Conservation (phyloP, 768 basidiomycete genomes). For the Gautieria morchelliformis region DNA sequence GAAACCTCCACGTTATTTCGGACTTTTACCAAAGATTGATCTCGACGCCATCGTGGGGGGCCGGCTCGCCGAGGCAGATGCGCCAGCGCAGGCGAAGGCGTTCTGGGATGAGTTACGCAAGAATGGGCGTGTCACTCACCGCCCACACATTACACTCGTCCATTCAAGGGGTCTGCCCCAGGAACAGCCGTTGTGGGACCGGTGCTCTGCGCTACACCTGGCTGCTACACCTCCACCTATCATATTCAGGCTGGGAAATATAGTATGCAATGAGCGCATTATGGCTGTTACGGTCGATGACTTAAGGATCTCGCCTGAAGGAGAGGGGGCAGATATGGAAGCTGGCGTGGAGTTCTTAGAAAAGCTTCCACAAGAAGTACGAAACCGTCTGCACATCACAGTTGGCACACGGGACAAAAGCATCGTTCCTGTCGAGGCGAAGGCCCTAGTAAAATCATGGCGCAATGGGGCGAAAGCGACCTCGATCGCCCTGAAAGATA, state of each 20-base stretch:
- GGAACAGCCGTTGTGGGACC: constrained; percentile 37
- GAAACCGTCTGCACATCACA: constrained; percentile 67
- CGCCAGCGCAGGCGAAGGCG: constrained; percentile 19
- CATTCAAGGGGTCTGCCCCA: constrained; percentile 46
- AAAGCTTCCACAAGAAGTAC: constrained; percentile 36
- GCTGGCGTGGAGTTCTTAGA: constrained; percentile 37
- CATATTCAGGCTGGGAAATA: constrained; percentile 43
- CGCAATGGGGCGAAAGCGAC: constrained; percentile 4
- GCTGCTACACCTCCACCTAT: constrained; percentile 41
- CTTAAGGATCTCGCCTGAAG: constrained; percentile 29
- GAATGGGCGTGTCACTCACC: constrained; percentile 37
- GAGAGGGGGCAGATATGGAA: constrained; percentile 25
- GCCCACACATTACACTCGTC: constrained; percentile 83
- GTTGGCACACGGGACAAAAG: constrained; percentile 56
- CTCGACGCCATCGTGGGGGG: constrained; percentile 37
- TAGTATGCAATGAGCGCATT: constrained; percentile 70
- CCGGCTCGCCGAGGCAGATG: constrained; percentile 26
- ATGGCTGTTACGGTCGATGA: constrained; percentile 74
- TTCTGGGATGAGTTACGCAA: constrained; percentile 43
- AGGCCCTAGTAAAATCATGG: constrained; percentile 50
- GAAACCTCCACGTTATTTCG: constrained; percentile 60
- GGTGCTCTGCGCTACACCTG: constrained; percentile 36
- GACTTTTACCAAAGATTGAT: constrained; percentile 65
- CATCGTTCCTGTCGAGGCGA: constrained; percentile 62
- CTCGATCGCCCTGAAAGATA: background rate